Evolutionary conservation across 2,329 filamentous ascomycete genomes (phyloP).

Genomic region (Trichoderma semiorbis): DNA sequence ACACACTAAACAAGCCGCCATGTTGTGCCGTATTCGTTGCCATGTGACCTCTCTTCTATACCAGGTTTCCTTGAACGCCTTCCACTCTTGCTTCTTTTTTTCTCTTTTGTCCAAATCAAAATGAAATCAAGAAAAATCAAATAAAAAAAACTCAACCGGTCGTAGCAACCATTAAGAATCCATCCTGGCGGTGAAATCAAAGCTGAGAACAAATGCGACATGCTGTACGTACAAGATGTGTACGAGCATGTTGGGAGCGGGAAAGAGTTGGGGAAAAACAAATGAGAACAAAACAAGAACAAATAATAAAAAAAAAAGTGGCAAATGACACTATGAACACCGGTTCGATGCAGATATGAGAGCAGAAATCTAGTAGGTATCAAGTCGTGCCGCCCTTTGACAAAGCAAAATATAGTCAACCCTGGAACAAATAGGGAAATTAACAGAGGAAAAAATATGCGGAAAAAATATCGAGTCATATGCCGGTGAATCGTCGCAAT

Average conservation of each 20-base stretch:
- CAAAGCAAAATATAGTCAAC: slow-evolving; percentile 18
- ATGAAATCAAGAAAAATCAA: slow-evolving; percentile 17
- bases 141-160: slow-evolving; percentile 15
- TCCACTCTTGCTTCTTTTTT: slow-evolving; percentile 14
- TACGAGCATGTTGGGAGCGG: not conserved
- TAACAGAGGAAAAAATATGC: slow-evolving; percentile 7
- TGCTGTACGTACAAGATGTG: not conserved
- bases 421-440: slow-evolving; percentile 5
- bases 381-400: slow-evolving; percentile 20
- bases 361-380: slow-evolving; percentile 25
- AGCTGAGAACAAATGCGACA: not conserved
- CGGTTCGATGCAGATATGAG: slow-evolving; percentile 27
- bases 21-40: slow-evolving; percentile 19
- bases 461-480: slow-evolving; percentile 12
- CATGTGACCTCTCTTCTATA: slow-evolving; percentile 23
- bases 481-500: slow-evolving; percentile 11
- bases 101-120: slow-evolving; percentile 15
- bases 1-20: slow-evolving; percentile 16
- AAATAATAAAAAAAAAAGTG: slow-evolving; percentile 18
- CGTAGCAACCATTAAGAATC: slow-evolving; percentile 6
- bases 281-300: slow-evolving; percentile 9
- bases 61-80: slow-evolving; percentile 20
- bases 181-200: slow-evolving; percentile 10
- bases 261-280: not conserved
- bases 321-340: slow-evolving; percentile 26